Evolutionary conservation across 2,329 filamentous ascomycete species (phyloP).

Genomic region (Pseudogymnoascus sp.): DNA sequence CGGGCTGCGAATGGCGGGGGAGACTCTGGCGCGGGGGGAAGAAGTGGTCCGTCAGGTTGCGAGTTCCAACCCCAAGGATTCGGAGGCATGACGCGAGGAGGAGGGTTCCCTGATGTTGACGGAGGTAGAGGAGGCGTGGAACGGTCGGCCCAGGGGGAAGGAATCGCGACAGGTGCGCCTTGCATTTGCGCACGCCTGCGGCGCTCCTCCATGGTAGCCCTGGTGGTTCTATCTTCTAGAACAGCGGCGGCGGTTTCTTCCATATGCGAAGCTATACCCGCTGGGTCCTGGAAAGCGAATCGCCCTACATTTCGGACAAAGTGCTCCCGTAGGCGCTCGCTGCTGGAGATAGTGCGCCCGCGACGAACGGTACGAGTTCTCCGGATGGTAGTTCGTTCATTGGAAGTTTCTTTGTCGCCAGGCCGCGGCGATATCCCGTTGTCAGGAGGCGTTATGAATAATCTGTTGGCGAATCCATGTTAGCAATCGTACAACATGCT

Average conservation of each 20-base stretch:
- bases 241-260: not conserved
- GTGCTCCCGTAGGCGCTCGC: constrained; percentile 6
- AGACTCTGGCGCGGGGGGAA: not conserved
- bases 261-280: not conserved
- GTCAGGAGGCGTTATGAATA: constrained; percentile 26
- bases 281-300: not conserved
- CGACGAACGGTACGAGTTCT: constrained; percentile 13
- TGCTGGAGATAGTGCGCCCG: not conserved
- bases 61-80: constrained; percentile 1
- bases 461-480: constrained; percentile 17
- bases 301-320: not conserved
- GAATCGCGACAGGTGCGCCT: not conserved
- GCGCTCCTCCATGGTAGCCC: not conserved
- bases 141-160: not conserved
- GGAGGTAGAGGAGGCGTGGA: not conserved
- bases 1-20: not conserved
- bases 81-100: not conserved
- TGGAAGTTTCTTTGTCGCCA: constrained; percentile 24
- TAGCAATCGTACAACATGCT: not conserved
- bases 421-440: constrained; percentile 23
- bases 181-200: not conserved
- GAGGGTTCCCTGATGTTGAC: not conserved
- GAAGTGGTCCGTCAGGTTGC: not conserved
- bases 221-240: not conserved
- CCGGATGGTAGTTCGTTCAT: constrained; percentile 27